Base-by-base conservation (phyloP, 305 asterid species). In the Fraxinus paxiana region DNA sequence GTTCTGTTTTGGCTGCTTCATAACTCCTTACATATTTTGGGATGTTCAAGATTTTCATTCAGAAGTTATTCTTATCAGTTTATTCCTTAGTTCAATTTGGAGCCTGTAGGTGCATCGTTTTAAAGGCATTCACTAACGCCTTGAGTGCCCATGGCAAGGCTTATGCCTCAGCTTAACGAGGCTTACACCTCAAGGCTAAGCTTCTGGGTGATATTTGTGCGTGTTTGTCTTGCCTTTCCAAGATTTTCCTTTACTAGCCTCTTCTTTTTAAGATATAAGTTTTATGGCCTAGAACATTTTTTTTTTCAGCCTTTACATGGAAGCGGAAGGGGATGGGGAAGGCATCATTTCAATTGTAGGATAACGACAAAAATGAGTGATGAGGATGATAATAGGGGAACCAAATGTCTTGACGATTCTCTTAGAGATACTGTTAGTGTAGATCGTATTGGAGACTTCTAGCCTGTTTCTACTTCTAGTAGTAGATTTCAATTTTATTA, bases 41-140 rank as follows among this genome's bases (percentile, higher is more conserved):
- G 74, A 35, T 83, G 54, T 37, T 33, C 75, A 31, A 61, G 5
- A 15, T 54, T 78, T 38, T 82, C 34, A 54, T 51, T 38, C 22
- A 17, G 71, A 75, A 30, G 33, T 65, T 65, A 12, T 26, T 26
- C 5, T 24, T 10, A 24, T 65, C 73, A 28, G 2, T 65, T 69
- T 46, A 46, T 78, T 59, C 75, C 35, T 28, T 28, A 77, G 24
- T 82, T 73, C 72, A 63, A 9, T 63, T 59, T 28, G 73, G 73
- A 79, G 13, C 76, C 18, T 78, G 37, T 61, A 17, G 80, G 20
- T 65, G 73, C 73, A 65, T 10, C 1, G 37, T 65, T 28, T 65
- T 26, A 3, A 63, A 63, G 30, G 33, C 33, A 63, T 26, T 24
- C 59, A 48, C 31, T 9, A 22, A 63, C 12, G 6, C 34, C 71